These are phyloP conservation scores for Serendipita vermifera DNA, from an alignment of 768 basidiomycete genomes.

Conservation along the genomic window DNA sequence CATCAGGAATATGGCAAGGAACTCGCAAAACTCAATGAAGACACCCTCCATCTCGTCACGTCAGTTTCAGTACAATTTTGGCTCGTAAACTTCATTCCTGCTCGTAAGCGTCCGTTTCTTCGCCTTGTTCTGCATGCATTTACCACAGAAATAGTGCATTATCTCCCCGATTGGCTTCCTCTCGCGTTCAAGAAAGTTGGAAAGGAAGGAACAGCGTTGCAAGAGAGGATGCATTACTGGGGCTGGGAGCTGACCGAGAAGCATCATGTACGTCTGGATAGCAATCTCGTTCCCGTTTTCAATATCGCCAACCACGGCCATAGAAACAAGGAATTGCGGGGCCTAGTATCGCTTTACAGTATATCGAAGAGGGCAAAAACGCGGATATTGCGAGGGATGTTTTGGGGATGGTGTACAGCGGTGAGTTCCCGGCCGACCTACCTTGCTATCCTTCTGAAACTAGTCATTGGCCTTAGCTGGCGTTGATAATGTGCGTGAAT, in stretches of 20 bases:
- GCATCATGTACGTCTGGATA: background rate
- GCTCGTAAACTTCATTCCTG: constrained; percentile 8
- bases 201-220: background rate
- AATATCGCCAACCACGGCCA: too few species aligned
- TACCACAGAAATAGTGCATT: background rate
- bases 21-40: background rate
- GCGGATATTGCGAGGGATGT: background rate
- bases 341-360: constrained; percentile 4
- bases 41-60: background rate
- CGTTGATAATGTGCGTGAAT: constrained; percentile 1
- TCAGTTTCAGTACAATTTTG: background rate
- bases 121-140: background rate
- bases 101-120: background rate
- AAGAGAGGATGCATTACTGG: constrained; percentile 7
- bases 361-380: background rate
- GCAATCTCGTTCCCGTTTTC: background rate
- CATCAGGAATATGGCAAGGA: background rate
- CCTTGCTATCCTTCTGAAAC: background rate
- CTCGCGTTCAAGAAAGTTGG: constrained; percentile 3
- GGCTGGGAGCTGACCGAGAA: background rate
- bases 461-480: background rate
- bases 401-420: constrained; percentile 5
- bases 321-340: constrained; percentile 1
- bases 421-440: background rate
- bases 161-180: constrained; percentile 3